Evolutionary conservation across 78 protist species (phyloP), one percentile per base, ranked within the genome.

Genomic region (Dictyostelium capitatum): DNA sequence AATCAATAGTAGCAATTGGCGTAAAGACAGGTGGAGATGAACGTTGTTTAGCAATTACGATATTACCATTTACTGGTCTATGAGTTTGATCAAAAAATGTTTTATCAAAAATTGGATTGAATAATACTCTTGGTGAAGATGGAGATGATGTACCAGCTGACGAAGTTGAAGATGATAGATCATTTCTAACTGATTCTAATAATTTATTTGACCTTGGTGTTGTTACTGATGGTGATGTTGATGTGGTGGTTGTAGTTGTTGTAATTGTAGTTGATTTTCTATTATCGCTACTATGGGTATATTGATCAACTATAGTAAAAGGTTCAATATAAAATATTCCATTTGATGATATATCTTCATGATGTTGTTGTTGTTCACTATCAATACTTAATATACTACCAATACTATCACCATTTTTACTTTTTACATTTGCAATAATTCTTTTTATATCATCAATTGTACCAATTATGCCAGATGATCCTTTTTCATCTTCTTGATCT

Each of bases 121-220:
- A 70, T 14, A 70, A 19, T 37, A 70, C 20, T 70, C 79, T 70
- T 67, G 47, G 75, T 32, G 75, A 67, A 23, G 69, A 59, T 59
- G 69, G 69, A 10, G n/a, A 23, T n/a, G 69, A 30, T 20, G 30
- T 15, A 15, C 7, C 10, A 23, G 11, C 8, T 59, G 69, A 9
- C 25, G 32, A 30, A 0, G 9, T 15, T 65, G 73, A 59, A 17
- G 37, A 8, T 65, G 73, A 65, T 65, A 30, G 12, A 10, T 28
- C 25, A 65, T 65, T 65, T 30, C 46, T 65, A 65, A 30, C 28
- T 23, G 46, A 30, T 9, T 65, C 46, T 30, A 12, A 25, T 11
- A 30, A 12, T 65, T 32, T 20, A 11, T 32, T 28, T 28, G 46
- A 30, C 28, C 37, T 15, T 65, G 73, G 47, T 15, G 73, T 65